These are phyloP conservation scores for Xylona heveae DNA, from an alignment of 495 filamentous ascomycete species.

Conservation along the genomic window DNA sequence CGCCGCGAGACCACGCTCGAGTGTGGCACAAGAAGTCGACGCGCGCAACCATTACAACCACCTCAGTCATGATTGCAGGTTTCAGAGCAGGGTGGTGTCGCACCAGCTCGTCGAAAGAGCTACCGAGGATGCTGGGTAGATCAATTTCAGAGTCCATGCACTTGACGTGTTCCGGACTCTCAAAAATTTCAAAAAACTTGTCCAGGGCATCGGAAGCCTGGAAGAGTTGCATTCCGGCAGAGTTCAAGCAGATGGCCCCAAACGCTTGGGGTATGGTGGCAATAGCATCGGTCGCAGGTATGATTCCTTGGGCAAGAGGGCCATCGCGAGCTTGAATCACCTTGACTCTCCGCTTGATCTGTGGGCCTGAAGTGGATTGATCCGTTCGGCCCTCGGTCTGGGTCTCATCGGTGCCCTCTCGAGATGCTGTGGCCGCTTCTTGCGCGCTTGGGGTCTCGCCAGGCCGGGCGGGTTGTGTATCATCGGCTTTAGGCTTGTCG, in stretches of 20 bases:
- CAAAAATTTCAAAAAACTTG: constrained; percentile 83
- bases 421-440: neutral
- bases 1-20: neutral
- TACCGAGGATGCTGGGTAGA: constrained; percentile 43
- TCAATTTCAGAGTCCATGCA: constrained; percentile 52
- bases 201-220: constrained; percentile 61
- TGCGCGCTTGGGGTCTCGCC: constrained; percentile 1
- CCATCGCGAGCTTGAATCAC: constrained; percentile 13
- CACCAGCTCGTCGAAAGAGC: constrained; percentile 80
- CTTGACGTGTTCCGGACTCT: constrained; percentile 75
- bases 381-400: neutral
- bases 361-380: neutral
- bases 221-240: constrained; percentile 74
- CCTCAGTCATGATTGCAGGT: constrained; percentile 50
- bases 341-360: neutral
- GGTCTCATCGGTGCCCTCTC: neutral
- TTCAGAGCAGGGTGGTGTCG: constrained; percentile 80
- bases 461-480: neutral
- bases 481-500: constrained; percentile 14
- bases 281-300: constrained; percentile 71
- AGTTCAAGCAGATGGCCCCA: constrained; percentile 84
- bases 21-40: constrained; percentile 46
- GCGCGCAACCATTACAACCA: constrained; percentile 65
- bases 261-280: constrained; percentile 66
- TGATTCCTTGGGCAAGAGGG: constrained; percentile 48